Percentiles rank a stretch among this genome's conserved stretches.
phyloP scores from a whole-genome alignment of 257 asterid species.

The Anisodus acutangulus region DNA sequence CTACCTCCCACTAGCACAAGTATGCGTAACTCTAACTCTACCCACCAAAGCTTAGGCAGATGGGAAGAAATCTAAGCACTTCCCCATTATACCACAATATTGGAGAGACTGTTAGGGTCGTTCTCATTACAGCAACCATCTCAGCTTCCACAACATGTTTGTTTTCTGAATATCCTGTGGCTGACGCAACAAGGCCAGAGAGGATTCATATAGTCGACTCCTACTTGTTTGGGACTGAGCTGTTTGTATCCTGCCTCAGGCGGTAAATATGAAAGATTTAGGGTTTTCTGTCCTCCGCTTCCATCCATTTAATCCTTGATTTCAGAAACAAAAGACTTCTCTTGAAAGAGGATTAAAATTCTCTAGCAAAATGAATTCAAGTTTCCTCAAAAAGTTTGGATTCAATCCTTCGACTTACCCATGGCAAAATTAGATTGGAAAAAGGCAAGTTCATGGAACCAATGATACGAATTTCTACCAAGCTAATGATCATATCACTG shows the following conservation, averaged over 20 bases:
- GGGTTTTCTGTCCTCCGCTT: neutral
- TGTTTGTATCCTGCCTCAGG: neutral
- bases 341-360: slow-evolving; percentile 7
- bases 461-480: neutral
- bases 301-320: neutral
- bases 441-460: neutral
- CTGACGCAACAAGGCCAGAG: neutral
- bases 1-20: too few species aligned
- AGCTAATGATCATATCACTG: neutral
- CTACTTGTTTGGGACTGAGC: neutral
- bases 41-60: neutral
- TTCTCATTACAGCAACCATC: neutral
- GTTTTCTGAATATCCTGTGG: neutral
- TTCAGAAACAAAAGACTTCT: neutral
- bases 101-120: slow-evolving; percentile 13
- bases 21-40: too few species aligned
- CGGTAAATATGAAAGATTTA: neutral
- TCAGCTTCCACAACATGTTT: neutral
- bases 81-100: neutral
- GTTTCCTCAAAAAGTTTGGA: neutral
- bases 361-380: slow-evolving; percentile 11
- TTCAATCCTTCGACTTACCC: neutral
- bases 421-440: neutral
- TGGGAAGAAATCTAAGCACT: slow-evolving; percentile 7
- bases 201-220: neutral